These are phyloP conservation scores for Diaporthe longicolla DNA, from an alignment of 2,329 filamentous ascomycete species.

Conservation along the genomic window DNA sequence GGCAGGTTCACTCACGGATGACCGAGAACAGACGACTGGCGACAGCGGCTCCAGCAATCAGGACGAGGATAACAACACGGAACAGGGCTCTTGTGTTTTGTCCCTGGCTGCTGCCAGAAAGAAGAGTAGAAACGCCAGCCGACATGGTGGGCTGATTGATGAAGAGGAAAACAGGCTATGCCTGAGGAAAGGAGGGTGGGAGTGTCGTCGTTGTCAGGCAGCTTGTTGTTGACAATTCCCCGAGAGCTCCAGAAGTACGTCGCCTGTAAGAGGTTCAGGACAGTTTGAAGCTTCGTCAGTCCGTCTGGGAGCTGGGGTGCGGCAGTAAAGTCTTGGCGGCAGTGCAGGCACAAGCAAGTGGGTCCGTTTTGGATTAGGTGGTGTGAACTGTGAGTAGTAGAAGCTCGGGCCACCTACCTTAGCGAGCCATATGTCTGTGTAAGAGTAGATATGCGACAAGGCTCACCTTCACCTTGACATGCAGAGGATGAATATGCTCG, in stretches of 20 bases:
- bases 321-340: conserved; percentile 41
- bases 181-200: conserved; percentile 40
- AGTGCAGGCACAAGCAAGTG: conserved; percentile 10
- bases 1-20: conserved; percentile 78
- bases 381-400: not conserved
- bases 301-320: conserved; percentile 35
- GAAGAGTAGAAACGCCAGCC: conserved; percentile 63
- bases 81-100: conserved; percentile 88
- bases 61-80: conserved; percentile 88
- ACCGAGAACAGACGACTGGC: conserved; percentile 97
- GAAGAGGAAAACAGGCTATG: conserved; percentile 41
- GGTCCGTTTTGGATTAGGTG: conserved; percentile 20
- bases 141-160: conserved; percentile 58
- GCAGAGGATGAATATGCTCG: not conserved
- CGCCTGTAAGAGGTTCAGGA: conserved; percentile 43
- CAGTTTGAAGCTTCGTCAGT: conserved; percentile 45
- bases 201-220: conserved; percentile 29
- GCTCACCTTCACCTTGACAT: not conserved
- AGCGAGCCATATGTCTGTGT: not conserved
- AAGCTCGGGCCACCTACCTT: conserved; percentile 16
- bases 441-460: not conserved
- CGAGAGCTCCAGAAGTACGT: conserved; percentile 35
- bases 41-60: conserved; percentile 93
- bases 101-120: conserved; percentile 84
- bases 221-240: conserved; percentile 30